Percentiles rank a stretch among this genome's conserved stretches.
These are phyloP conservation scores for Ascobolus immersus DNA, from an alignment of 495 filamentous ascomycete genomes.

Conservation along the genomic window DNA sequence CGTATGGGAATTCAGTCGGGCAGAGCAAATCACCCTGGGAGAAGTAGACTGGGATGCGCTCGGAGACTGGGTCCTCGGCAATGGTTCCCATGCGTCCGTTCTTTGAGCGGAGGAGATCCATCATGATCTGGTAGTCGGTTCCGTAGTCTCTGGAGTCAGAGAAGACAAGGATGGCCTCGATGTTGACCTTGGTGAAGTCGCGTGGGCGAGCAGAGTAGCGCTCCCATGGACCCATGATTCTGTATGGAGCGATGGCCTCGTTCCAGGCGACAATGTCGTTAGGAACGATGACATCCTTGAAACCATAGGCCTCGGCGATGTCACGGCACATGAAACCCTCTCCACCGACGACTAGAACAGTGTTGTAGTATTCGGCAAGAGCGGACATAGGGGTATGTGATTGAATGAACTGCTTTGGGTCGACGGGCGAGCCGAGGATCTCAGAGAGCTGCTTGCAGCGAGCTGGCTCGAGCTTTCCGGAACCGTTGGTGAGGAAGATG, in stretches of 20 bases:
- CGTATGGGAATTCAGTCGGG: slow-evolving; percentile 48
- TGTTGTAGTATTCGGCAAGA: slow-evolving; percentile 38
- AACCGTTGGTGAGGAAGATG: slow-evolving; percentile 44
- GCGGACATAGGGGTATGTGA: slow-evolving; percentile 42
- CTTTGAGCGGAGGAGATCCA: slow-evolving; percentile 54
- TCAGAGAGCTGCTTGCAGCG: slow-evolving; percentile 31
- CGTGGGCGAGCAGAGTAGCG: slow-evolving; percentile 31
- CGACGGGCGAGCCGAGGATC: slow-evolving; percentile 31
- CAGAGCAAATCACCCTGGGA: slow-evolving; percentile 36
- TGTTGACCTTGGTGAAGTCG: slow-evolving; percentile 41
- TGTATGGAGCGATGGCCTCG: slow-evolving; percentile 34
- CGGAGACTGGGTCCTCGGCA: slow-evolving; percentile 38
- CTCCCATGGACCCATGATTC: slow-evolving; percentile 31
- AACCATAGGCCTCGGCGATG: slow-evolving; percentile 38
- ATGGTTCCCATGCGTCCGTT: slow-evolving; percentile 41
- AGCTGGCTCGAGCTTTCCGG: slow-evolving; percentile 33
- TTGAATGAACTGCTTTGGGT: slow-evolving; percentile 42
- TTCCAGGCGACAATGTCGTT: slow-evolving; percentile 42
- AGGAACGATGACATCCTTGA: slow-evolving; percentile 37
- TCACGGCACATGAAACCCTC: slow-evolving; percentile 41
- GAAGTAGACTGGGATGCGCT: slow-evolving; percentile 37
- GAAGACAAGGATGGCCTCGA: slow-evolving; percentile 63
- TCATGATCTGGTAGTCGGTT: slow-evolving; percentile 62
- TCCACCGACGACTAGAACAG: slow-evolving; percentile 38
- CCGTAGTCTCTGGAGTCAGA: slow-evolving; percentile 64